phyloP scores from a whole-genome alignment of 305 asterid genomes.

The Fraxinus albicans region DNA sequence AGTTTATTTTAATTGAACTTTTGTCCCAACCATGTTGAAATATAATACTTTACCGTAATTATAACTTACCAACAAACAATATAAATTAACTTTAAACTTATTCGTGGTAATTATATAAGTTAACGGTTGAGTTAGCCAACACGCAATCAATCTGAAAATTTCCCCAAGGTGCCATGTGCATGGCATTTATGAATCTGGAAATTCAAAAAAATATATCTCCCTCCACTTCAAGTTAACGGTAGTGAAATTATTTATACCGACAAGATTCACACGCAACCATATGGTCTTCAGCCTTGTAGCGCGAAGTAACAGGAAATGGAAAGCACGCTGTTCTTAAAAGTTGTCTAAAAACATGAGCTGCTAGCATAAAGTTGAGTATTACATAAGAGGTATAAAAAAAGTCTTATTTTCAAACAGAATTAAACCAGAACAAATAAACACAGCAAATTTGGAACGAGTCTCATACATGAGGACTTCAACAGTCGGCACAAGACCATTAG shows the following conservation, averaged over 20 bases:
- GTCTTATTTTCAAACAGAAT: not conserved
- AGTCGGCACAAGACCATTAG: slow-evolving; percentile 11
- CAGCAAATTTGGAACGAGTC: not conserved
- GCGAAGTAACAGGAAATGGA: not conserved
- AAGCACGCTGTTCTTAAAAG: not conserved
- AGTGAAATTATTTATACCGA: not conserved
- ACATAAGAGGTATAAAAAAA: not conserved
- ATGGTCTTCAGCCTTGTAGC: not conserved
- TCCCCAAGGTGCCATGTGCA: not conserved
- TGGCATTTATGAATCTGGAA: not conserved
- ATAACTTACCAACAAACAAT: too few relatives aligned
- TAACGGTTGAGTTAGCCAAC: too few relatives aligned
- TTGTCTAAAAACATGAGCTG: not conserved
- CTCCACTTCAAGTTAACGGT: not conserved
- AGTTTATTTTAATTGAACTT: too few relatives aligned
- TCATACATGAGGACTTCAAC: not conserved
- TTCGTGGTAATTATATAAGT: not conserved
- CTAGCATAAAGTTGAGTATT: not conserved
- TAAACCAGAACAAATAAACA: not conserved
- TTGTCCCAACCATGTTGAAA: not conserved
- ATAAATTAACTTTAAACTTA: too few relatives aligned
- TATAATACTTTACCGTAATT: not conserved
- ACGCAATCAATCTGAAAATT: not conserved
- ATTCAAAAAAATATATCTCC: not conserved
- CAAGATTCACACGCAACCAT: not conserved